phyloP scores from a whole-genome alignment of 1,284 basidiomycete genomes.

The Trametes pubescens region DNA sequence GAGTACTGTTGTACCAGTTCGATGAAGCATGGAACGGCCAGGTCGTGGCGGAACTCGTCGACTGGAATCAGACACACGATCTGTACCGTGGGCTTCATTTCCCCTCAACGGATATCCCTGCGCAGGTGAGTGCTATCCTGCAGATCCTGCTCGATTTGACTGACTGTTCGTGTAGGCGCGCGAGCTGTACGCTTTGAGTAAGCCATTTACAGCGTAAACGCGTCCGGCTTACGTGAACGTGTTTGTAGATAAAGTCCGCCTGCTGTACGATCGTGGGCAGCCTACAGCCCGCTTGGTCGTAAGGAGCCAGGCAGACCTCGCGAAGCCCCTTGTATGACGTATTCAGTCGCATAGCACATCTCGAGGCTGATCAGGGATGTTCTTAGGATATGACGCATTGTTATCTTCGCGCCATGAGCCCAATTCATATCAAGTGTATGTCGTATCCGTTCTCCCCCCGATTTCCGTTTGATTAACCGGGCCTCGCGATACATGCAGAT shows the following conservation, averaged over 20 bases:
- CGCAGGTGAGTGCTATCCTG: constrained; percentile 51
- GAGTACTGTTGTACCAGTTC: constrained; percentile 91
- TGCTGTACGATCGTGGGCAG: constrained; percentile 84
- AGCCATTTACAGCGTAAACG: constrained; percentile 19
- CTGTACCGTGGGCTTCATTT: constrained; percentile 82
- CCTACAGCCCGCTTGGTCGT: constrained; percentile 83
- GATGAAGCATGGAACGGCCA: constrained; percentile 79
- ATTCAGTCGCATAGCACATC: background rate
- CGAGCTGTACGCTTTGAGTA: constrained; percentile 42
- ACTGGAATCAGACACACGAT: constrained; percentile 84
- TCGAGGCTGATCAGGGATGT: background rate
- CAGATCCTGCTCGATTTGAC: background rate
- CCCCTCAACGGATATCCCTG: constrained; percentile 65
- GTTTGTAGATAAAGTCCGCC: constrained; percentile 75
- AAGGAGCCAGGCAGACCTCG: constrained; percentile 70
- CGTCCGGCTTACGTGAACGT: constrained; percentile 2
- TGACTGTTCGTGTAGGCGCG: constrained; percentile 34
- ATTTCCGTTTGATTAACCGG: constrained; percentile 17
- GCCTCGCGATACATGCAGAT: constrained; percentile 50
- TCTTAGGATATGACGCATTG: constrained; percentile 86
- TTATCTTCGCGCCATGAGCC: constrained; percentile 89
- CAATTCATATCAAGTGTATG: constrained; percentile 87
- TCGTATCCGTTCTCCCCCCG: constrained; percentile 9
- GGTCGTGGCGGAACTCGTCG: constrained; percentile 86
- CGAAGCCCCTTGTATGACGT: constrained; percentile 70